Conservation (phyloP, 1,284 basidiomycete species). For the Apiotrichum sp. region DNA sequence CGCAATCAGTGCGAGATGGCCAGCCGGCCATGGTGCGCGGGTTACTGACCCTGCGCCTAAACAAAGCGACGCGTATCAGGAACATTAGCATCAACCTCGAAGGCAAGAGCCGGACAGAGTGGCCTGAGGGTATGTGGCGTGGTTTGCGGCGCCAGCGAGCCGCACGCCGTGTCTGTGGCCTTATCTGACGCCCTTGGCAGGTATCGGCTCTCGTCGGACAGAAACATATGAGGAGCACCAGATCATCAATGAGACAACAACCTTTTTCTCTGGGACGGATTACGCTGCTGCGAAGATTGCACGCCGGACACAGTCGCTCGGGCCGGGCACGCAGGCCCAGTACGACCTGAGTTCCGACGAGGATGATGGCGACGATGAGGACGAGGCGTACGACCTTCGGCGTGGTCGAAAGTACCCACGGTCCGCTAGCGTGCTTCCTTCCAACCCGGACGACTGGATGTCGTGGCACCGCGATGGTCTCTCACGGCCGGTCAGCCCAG, state of each 20-base stretch:
- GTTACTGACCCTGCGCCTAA: constrained; percentile 71
- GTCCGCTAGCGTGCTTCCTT: constrained; percentile 36
- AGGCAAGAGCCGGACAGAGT: constrained; percentile 61
- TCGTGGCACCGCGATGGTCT: constrained; percentile 21
- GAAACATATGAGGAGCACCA: constrained; percentile 76
- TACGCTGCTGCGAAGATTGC: constrained; percentile 16
- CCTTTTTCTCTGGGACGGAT: constrained; percentile 61
- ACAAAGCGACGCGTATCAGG: constrained; percentile 78
- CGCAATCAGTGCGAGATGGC: constrained; percentile 49
- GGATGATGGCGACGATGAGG: constrained; percentile 33
- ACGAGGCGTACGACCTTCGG: constrained; percentile 13
- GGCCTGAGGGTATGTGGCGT: constrained; percentile 73
- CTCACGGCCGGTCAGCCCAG: constrained; percentile 14
- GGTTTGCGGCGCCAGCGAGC: not conserved
- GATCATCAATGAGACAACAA: constrained; percentile 65
- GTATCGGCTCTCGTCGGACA: constrained; percentile 68
- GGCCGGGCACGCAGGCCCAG: constrained; percentile 56
- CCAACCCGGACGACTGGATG: constrained; percentile 20
- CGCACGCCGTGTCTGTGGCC: not conserved
- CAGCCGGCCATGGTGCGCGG: constrained; percentile 78
- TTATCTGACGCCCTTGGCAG: constrained; percentile 43
- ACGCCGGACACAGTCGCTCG: constrained; percentile 67
- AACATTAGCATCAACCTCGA: constrained; percentile 74
- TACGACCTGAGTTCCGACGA: constrained; percentile 37
- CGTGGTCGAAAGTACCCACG: constrained; percentile 8